Conservation (phyloP, 2,329 filamentous ascomycete genomes). For the Cercospora nicotianae region DNA sequence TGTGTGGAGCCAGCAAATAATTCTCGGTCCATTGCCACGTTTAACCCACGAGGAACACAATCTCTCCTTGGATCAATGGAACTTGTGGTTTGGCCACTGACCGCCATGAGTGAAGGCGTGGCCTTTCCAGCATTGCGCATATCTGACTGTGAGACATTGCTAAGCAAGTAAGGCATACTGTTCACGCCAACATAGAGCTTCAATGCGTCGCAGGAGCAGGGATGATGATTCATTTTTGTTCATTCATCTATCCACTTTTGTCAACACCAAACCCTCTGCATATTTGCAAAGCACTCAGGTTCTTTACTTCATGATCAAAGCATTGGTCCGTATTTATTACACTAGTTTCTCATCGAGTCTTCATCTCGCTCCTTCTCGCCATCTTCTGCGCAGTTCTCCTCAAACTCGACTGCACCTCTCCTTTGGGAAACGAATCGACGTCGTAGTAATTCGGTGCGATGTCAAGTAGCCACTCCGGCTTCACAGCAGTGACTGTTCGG, state of each 20-base stretch:
- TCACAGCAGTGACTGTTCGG: conserved; percentile 85
- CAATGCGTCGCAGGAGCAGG: not conserved
- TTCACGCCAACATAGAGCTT: too few relatives aligned
- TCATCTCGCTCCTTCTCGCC: conserved; percentile 16
- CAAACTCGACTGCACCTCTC: conserved; percentile 72
- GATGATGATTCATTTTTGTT: not conserved
- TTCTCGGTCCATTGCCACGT: too few relatives aligned
- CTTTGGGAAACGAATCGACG: conserved; percentile 74
- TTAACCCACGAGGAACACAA: too few relatives aligned
- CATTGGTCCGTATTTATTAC: not conserved
- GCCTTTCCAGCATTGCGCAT: too few relatives aligned
- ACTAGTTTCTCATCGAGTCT: not conserved
- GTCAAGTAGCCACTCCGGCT: conserved; percentile 93
- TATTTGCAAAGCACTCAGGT: not conserved
- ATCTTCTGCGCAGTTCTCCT: conserved; percentile 41
- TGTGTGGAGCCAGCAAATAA: too few relatives aligned
- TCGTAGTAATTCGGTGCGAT: conserved; percentile 95
- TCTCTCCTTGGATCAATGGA: too few relatives aligned
- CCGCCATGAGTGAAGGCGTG: too few relatives aligned
- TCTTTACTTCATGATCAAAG: not conserved
- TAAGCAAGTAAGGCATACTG: not conserved
- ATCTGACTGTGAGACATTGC: too few relatives aligned
- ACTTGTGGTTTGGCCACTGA: too few relatives aligned
- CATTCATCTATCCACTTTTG: not conserved
- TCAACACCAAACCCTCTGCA: not conserved